Conservation (phyloP, 2,329 filamentous ascomycete species). For the Cordyceps javanica region DNA sequence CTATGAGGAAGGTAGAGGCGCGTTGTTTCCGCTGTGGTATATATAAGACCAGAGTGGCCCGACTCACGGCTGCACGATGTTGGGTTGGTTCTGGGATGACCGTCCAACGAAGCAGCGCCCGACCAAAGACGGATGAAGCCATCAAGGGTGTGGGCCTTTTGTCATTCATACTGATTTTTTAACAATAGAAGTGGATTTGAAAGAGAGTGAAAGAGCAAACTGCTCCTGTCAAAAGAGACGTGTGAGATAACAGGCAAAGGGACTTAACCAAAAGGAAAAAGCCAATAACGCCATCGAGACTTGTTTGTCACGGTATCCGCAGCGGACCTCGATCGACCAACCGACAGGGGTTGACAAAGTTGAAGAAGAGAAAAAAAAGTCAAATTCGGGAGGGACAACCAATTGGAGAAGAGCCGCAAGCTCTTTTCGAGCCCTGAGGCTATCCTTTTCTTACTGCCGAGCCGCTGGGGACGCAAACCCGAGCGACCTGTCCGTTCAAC, state of each 20-base stretch:
- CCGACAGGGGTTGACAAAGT: neutral
- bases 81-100: neutral
- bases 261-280: neutral
- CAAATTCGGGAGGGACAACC: neutral
- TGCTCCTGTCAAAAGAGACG: neutral
- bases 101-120: neutral
- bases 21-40: neutral
- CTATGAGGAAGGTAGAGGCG: no score
- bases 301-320: slow-evolving; percentile 9
- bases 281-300: neutral
- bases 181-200: neutral
- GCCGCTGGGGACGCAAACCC: neutral
- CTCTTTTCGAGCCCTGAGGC: slow-evolving; percentile 1
- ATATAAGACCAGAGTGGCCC: neutral
- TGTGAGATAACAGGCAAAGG: neutral
- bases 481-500: slow-evolving; percentile 4
- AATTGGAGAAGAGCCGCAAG: neutral
- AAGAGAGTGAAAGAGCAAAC: neutral
- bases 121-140: no score
- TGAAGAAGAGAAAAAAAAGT: neutral
- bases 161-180: no score
- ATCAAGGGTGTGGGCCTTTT: neutral
- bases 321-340: slow-evolving; percentile 10
- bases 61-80: neutral
- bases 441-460: neutral